A percentile compares a stretch with the other conserved stretches of the same genome.
Evolutionary conservation across 371 early-diverging fungal genomes (phyloP).

Genomic region (Apophysomyces sp.): DNA sequence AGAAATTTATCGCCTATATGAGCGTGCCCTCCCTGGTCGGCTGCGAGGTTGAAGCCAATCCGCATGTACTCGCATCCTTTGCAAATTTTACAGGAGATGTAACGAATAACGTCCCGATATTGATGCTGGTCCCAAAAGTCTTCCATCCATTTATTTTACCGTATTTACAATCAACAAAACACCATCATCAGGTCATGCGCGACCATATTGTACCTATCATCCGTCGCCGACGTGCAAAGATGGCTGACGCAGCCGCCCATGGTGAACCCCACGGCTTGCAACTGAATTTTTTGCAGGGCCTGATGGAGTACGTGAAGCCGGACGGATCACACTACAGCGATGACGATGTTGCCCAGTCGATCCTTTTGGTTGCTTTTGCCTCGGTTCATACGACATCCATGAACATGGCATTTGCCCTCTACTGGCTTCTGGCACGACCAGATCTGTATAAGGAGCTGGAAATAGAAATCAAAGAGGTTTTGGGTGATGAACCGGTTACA

Average conservation of each 20-base stretch:
- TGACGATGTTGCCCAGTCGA: conserved; percentile 16
- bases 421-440: conserved; percentile 36
- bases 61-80: conserved; percentile 31
- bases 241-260: not conserved
- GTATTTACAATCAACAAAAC: conserved; percentile 18
- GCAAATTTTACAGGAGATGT: conserved; percentile 38
- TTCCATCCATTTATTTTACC: conserved; percentile 27
- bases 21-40: conserved; percentile 38
- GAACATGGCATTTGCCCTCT: conserved; percentile 24
- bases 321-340: conserved; percentile 20
- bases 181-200: conserved; percentile 28
- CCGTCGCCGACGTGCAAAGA: conserved; percentile 11
- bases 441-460: conserved; percentile 19
- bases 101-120: conserved; percentile 20
- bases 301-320: conserved; percentile 19
- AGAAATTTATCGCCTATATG: conserved; percentile 38
- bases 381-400: conserved; percentile 37
- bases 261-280: conserved; percentile 7
- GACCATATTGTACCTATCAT: conserved; percentile 22
- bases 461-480: conserved; percentile 26
- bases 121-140: conserved; percentile 16
- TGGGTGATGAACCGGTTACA: conserved; percentile 23
- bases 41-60: conserved; percentile 22
- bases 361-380: conserved; percentile 38
- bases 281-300: conserved; percentile 25